Percentiles rank a stretch among this genome's conserved stretches.
Conservation (phyloP, 2,329 filamentous ascomycete genomes). For the Colletotrichum ledebouriae region DNA sequence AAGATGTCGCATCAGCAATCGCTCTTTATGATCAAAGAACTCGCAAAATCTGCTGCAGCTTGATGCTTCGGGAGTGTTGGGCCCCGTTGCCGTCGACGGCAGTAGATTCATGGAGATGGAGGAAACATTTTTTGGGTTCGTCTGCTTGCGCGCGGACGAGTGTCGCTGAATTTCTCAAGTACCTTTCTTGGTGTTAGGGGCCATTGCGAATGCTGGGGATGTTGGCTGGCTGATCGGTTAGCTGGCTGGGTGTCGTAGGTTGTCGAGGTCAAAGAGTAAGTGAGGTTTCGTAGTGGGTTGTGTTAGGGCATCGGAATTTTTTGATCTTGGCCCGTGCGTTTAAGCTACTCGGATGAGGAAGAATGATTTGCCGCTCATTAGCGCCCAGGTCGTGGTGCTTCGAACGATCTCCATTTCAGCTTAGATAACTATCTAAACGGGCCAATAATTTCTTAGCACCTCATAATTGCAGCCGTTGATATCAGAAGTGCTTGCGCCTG, state of each 20-base stretch:
- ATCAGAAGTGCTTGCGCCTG: too few species aligned
- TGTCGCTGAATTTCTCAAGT: constrained; percentile 42
- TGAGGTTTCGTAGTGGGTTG: constrained; percentile 33
- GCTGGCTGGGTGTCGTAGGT: constrained; percentile 37
- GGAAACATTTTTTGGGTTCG: constrained; percentile 28
- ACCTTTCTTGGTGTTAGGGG: constrained; percentile 57
- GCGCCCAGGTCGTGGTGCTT: neutral
- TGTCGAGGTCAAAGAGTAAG: constrained; percentile 12
- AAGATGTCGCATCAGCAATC: constrained; percentile 77
- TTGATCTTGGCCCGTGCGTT: constrained; percentile 14
- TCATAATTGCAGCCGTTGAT: too few species aligned
- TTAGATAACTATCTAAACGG: neutral
- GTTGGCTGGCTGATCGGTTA: constrained; percentile 45
- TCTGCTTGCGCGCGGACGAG: constrained; percentile 30
- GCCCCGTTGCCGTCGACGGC: constrained; percentile 38
- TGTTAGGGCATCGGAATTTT: constrained; percentile 24
- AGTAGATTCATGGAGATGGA: constrained; percentile 38
- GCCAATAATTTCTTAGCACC: neutral
- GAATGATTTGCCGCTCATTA: constrained; percentile 4
- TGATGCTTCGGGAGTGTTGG: constrained; percentile 58
- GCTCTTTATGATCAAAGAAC: constrained; percentile 71
- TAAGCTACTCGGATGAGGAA: neutral
- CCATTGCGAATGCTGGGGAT: constrained; percentile 51
- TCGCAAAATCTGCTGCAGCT: constrained; percentile 84
- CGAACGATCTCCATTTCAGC: neutral